phyloP scores from a whole-genome alignment of 2,329 filamentous ascomycete genomes.

The Cadophora sp. region DNA sequence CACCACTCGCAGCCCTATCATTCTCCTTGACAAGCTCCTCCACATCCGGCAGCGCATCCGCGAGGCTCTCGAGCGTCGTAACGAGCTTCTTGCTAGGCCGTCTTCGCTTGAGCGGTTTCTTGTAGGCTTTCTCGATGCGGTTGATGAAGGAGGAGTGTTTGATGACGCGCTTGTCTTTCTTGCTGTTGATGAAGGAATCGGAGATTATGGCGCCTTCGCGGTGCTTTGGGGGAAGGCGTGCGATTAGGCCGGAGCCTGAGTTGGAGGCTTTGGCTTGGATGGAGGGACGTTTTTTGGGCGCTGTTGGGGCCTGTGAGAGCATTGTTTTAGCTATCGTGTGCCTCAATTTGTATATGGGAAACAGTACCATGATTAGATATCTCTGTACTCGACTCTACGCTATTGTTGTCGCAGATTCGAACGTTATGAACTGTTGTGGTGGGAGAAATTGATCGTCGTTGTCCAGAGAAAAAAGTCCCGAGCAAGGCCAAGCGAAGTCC shows the following conservation, averaged over 20 bases:
- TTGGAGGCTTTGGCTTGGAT: slow-evolving; percentile 61
- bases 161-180: slow-evolving; percentile 83
- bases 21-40: slow-evolving; percentile 47
- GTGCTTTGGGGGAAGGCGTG: slow-evolving; percentile 37
- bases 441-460: background rate
- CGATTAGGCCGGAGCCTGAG: slow-evolving; percentile 51
- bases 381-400: background rate
- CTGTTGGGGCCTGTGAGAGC: slow-evolving; percentile 48
- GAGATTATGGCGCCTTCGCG: slow-evolving; percentile 57
- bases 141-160: slow-evolving; percentile 82
- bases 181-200: slow-evolving; percentile 71
- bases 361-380: slow-evolving; percentile 32
- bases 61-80: slow-evolving; percentile 76
- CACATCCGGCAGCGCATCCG: slow-evolving; percentile 75
- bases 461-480: background rate
- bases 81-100: slow-evolving; percentile 79
- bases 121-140: slow-evolving; percentile 69
- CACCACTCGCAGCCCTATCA: background rate
- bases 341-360: background rate
- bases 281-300: slow-evolving; percentile 60
- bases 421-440: background rate
- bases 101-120: slow-evolving; percentile 66
- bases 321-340: slow-evolving; percentile 38
- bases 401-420: slow-evolving; percentile 1
- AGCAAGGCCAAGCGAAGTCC: slow-evolving; percentile 13